A percentile compares a stretch with the other conserved stretches of the same genome.
Evolutionary conservation across 495 filamentous ascomycete genomes (phyloP).

Genomic region (Aspergillus taichungensis): DNA sequence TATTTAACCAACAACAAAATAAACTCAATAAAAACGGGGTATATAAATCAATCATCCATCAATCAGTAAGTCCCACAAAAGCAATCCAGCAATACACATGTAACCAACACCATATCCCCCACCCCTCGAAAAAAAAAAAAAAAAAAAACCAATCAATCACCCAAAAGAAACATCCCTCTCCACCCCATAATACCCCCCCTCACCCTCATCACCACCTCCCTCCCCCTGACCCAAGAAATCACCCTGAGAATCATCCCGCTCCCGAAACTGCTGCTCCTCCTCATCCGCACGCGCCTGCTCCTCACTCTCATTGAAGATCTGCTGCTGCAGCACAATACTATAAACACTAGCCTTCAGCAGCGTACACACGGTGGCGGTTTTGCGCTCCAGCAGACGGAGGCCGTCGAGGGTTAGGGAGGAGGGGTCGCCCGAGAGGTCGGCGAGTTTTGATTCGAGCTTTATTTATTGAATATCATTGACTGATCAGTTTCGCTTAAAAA

Average conservation of each 20-base stretch:
- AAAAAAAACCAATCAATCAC: slow-evolving; percentile 5
- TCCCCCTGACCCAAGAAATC: background rate
- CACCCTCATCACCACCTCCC: background rate
- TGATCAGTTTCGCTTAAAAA: too few species aligned
- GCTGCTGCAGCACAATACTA: slow-evolving; percentile 94
- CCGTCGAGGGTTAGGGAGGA: slow-evolving; percentile 49
- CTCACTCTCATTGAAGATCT: slow-evolving; percentile 62
- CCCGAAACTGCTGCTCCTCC: slow-evolving; percentile 13
- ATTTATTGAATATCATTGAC: background rate
- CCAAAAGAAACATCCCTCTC: background rate
- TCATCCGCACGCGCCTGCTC: slow-evolving; percentile 24
- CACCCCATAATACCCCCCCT: background rate
- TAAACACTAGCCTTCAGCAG: slow-evolving; percentile 96
- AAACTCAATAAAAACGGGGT: background rate
- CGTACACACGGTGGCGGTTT: slow-evolving; percentile 90
- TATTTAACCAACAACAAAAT: background rate
- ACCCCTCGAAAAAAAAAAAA: slow-evolving; percentile 3
- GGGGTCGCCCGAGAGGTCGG: slow-evolving; percentile 24
- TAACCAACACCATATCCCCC: background rate
- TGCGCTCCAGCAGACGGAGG: slow-evolving; percentile 81
- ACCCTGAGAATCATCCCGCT: background rate
- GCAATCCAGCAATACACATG: background rate
- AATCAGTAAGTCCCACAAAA: background rate
- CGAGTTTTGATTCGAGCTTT: slow-evolving; percentile 35
- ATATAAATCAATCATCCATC: background rate